Base-by-base conservation (phyloP, 306 rosid genomes). In the Oemleria cerasiformis region DNA sequence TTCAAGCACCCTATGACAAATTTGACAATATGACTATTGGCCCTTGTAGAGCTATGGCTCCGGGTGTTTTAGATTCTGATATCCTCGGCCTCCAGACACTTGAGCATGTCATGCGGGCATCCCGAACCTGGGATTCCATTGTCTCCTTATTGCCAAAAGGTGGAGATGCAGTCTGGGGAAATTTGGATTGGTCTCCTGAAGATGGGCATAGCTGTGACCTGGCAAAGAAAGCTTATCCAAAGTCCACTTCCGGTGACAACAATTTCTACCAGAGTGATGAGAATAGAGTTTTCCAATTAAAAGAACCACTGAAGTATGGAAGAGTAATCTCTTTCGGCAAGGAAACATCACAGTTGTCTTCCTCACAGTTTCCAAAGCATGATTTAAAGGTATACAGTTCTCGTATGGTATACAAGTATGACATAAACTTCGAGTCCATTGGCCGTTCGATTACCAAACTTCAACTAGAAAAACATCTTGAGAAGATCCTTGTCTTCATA, bases 111-210 rank as follows among this genome's bases (percentile, higher is more conserved):
- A 74, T 86, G 88, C 80, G 85, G 25, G 75, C 85, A 23, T 78
- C 72, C 73, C 86, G 94, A 80, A 86, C 94, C 40, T 89, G 96
- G 97, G 96, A 92, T 82, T 87, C 96, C 43, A 71, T 75, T 36
- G 69, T 86, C 60, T 86, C 96, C 12, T 80, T 89, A 85, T 73
- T 92, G 83, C 97, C 97, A 11, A 92, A 92, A 79, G 97, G 96
- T 2, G 94, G 96, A 19, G 90, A 87, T 50, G 76, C 92, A 57
- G 86, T 92, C 36, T 92, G 96, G 97, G 94, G 90, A 39, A 66
- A 82, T 70, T 74, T 86, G 78, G 84, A 86, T 82, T 78, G 84
- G 90, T 73, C 82, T 75, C 84, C 92, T 53, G 89, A 87, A 75
- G 88, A 78, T 40, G 83, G 60, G 67, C 77, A 49, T 69, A 68